Base-by-base conservation (phyloP, 1,139 yeast genomes). In the Yamadazyma conglobata region DNA sequence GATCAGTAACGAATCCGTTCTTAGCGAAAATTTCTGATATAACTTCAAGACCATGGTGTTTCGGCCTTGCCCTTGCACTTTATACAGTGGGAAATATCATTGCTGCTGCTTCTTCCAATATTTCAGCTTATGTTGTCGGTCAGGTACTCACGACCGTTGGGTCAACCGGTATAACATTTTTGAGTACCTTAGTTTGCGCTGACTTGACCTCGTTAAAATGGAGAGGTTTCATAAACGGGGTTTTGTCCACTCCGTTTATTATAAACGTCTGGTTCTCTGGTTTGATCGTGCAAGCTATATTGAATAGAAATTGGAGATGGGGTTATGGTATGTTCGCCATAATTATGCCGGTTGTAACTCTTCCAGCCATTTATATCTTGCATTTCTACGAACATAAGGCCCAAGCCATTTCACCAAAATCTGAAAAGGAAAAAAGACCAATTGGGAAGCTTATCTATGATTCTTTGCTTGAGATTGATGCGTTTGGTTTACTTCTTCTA, bases 301-400 rank as follows among this genome's bases (percentile, higher is more conserved):
- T 50, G 10, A 36, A 47, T 54, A 19, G 52, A 15, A 56, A 54
- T 34, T 60, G 67, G 67, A 52, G 65, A 48, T 60, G 66, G 66
- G 66, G 65, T 28, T 60, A 56, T 35, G 66, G 65, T 33, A 58
- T 59, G 64, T 60, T 58, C 40, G 55, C 60, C 15, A 56, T 60
- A 23, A 50, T 60, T 15, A 51, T 56, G 32, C 65, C 65, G 9
- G 62, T 43, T 3, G 46, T 51, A 5, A 34, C 54, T 19, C 26
- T 42, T 10, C 66, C 67, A 13, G 55, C 58, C 3, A 46, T 59
- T 27, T 22, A 32, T 6, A 36, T 55, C 10, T 45, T 61, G 53
- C 35, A 45, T 10, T 50, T 41, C 33, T 40, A 51, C 26, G 67
- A 61, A 28, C 43, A 43, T 23, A 39, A 43, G 19, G 59, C 38